phyloP scores from a whole-genome alignment of 2,329 filamentous ascomycete species.

The Pseudocercospora ulei region DNA sequence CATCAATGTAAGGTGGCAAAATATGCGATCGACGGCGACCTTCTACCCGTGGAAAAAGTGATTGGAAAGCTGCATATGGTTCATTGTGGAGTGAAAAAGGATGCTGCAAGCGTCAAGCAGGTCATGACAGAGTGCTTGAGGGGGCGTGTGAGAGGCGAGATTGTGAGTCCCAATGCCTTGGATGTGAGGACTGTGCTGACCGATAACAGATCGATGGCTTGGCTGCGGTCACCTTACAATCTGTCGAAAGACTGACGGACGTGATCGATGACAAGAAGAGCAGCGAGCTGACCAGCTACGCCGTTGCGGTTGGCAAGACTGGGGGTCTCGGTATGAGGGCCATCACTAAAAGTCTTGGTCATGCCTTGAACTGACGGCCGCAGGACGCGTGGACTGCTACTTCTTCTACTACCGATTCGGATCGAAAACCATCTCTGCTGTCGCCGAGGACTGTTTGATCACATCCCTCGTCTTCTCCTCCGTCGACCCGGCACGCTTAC shows the following conservation, averaged over 20 bases:
- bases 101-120: constrained; percentile 4
- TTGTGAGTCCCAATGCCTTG: constrained; percentile 2
- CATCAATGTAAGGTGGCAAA: constrained; percentile 9
- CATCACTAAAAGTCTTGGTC: neutral
- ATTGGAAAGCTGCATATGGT: constrained; percentile 11
- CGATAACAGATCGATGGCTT: constrained; percentile 13
- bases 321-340: constrained; percentile 11
- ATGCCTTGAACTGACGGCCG: neutral
- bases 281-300: constrained; percentile 15
- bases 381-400: constrained; percentile 14
- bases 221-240: constrained; percentile 1
- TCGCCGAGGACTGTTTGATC: constrained; percentile 13
- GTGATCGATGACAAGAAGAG: constrained; percentile 7
- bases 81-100: constrained; percentile 12
- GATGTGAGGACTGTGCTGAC: neutral
- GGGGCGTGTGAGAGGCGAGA: constrained; percentile 5
- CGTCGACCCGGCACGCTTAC: constrained; percentile 8
- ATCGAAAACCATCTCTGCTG: constrained; percentile 2
- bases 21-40: constrained; percentile 9
- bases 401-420: constrained; percentile 17
- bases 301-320: constrained; percentile 10
- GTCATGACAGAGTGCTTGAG: constrained; percentile 11
- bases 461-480: constrained; percentile 11
- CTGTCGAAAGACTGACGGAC: constrained; percentile 1
- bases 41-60: constrained; percentile 12